These are phyloP conservation scores for Vitis amurensis DNA, from an alignment of 164 flowering plant species.

Conservation along the genomic window DNA sequence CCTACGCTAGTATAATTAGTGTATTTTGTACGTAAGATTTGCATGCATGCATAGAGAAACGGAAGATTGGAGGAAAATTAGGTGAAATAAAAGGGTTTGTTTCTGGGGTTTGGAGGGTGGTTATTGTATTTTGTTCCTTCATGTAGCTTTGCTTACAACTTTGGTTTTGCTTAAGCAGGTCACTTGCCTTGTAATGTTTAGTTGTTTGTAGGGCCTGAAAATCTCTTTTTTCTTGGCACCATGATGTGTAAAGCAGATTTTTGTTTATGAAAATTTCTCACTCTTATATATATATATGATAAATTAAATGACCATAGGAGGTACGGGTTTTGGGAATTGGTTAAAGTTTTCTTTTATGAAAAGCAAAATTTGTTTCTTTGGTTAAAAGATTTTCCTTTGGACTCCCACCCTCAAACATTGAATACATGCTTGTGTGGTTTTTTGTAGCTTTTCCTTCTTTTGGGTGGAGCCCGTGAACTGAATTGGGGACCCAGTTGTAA, in stretches of 20 bases:
- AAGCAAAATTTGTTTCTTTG: conserved; percentile 3
- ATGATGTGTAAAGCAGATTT: conserved; percentile 11
- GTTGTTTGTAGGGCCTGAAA: conserved; percentile 10
- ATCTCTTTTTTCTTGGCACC: conserved; percentile 3
- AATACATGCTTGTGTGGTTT: conserved; percentile 3
- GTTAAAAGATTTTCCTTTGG: conserved; percentile 9
- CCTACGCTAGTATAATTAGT: no score
- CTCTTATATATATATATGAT: no score
- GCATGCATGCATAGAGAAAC: not conserved
- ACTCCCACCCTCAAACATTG: not conserved
- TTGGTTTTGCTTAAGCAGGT: conserved; percentile 8
- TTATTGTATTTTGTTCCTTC: not conserved
- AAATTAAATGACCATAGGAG: no score
- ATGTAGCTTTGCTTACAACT: conserved; percentile 6
- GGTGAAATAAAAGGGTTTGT: not conserved
- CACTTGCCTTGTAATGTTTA: conserved; percentile 7
- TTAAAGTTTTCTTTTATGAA: not conserved
- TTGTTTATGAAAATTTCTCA: conserved; percentile 1
- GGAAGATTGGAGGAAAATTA: not conserved
- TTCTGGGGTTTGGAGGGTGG: not conserved
- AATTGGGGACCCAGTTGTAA: no score
- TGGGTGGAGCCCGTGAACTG: not conserved
- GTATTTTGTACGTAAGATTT: not conserved
- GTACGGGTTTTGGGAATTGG: not conserved
- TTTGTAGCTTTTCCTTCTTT: not conserved